Evolutionary conservation across 73 alveolate species (phyloP), one percentile per base, ranked within the genome.

Genomic region (Uronychia binucleata): DNA sequence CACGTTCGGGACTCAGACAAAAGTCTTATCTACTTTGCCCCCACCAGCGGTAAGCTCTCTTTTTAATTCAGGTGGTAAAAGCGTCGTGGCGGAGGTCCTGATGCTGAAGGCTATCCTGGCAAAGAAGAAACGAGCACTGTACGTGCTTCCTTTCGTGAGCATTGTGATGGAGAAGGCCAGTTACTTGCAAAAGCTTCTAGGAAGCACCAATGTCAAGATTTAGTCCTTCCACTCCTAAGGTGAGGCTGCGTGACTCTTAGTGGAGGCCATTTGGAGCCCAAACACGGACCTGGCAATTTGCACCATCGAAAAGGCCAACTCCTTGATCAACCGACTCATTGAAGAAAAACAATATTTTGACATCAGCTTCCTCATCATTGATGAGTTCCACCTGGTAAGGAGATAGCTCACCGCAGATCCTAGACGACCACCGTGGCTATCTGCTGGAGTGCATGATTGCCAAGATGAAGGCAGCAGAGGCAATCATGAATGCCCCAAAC

Each of bases 21-120:
- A 78, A 91, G 81, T 30, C 76, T 94, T 34, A 87, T 94, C 30
- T 94, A 94, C 81, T 91, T 84, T 33, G 98, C 98, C 13, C 98
- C 98, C 1, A 94, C 98, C 25, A n/a, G n/a, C n/a, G n/a, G n/a
- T n/a, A n/a, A n/a, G n/a, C n/a, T n/a, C n/a, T n/a, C n/a, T n/a
- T n/a, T n/a, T n/a, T n/a, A n/a, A n/a, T n/a, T 78, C 93, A 33
- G 96, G 98, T 30, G 98, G 98, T 14, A 94, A 94, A 80, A 78
- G 92, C 35, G 59, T 94, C 31, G 96, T 92, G 28, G 83, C 95
- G 31, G 98, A 94, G 81, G 28, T 94, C 13, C 60, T 93, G 76
- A 91, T 91, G 94, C 60, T 93, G 31, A 89, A 92, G 34, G 59
- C 74, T 27, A 81, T 93, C 1, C 79, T 93, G 26, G 84, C 88